Conservation (phyloP, 257 asterid genomes). For the Voacanga thouarsii region DNA sequence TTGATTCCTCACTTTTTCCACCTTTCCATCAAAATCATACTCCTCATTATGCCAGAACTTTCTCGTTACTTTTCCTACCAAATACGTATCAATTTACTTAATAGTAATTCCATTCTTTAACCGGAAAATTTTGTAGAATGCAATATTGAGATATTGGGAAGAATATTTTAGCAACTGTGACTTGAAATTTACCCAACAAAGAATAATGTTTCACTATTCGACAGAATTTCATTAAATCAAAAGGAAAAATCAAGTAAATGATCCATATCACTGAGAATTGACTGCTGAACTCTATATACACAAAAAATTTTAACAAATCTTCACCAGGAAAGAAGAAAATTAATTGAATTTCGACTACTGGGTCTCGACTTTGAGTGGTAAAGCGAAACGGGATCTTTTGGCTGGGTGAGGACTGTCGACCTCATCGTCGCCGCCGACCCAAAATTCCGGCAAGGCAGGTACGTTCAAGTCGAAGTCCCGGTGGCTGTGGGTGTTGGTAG, state of each 20-base stretch:
- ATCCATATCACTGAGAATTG: background rate
- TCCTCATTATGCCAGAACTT: background rate
- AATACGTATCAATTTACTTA: background rate
- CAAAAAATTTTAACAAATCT: background rate
- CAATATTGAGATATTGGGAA: background rate
- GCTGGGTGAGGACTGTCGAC: conserved; percentile 73
- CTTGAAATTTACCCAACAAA: background rate
- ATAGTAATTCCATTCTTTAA: background rate
- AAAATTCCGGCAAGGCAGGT: conserved; percentile 48
- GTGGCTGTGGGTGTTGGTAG: conserved; percentile 34
- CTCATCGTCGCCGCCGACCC: conserved; percentile 46
- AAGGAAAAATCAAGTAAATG: conserved; percentile 16
- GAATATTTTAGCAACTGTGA: background rate
- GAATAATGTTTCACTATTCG: background rate
- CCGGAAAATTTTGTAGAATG: background rate
- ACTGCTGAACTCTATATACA: conserved; percentile 8
- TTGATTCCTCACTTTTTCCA: background rate
- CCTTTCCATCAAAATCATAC: background rate
- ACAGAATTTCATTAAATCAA: background rate
- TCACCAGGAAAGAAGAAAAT: background rate
- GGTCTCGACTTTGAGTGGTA: conserved; percentile 30
- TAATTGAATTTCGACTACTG: background rate
- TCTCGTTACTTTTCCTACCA: background rate
- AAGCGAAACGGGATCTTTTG: conserved; percentile 39
- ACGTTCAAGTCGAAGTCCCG: conserved; percentile 61